Evolutionary conservation across 768 basidiomycete genomes (phyloP).

Genomic region (Suillus ampliporus): DNA sequence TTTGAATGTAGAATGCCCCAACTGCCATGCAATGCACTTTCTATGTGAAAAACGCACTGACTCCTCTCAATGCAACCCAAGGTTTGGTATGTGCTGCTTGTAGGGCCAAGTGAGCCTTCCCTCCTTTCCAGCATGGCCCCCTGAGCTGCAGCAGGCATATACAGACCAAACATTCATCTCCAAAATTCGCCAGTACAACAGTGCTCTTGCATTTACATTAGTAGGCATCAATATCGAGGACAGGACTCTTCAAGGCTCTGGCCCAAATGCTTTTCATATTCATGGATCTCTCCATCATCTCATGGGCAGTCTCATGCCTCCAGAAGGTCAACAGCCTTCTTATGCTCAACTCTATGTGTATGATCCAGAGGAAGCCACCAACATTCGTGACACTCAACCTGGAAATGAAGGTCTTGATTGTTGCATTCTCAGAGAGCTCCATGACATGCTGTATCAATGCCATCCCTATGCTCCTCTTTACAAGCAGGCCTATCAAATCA

Average conservation of each 20-base stretch:
- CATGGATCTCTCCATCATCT: slow-evolving; percentile 44
- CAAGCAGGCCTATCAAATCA: slow-evolving; percentile 38
- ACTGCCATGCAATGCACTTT: slow-evolving; percentile 29
- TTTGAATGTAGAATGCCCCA: slow-evolving; percentile 15
- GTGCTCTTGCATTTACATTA: slow-evolving; percentile 47
- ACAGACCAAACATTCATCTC: slow-evolving; percentile 33
- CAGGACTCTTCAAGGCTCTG: slow-evolving; percentile 32
- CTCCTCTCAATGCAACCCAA: neutral
- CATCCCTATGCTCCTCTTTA: slow-evolving; percentile 39
- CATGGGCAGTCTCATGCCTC: slow-evolving; percentile 39
- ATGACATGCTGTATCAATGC: slow-evolving; percentile 23
- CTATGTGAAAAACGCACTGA: slow-evolving; percentile 15
- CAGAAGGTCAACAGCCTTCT: slow-evolving; percentile 19
- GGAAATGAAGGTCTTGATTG: slow-evolving; percentile 29
- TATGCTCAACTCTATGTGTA: slow-evolving; percentile 51
- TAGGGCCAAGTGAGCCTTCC: slow-evolving; percentile 32
- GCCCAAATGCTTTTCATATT: slow-evolving; percentile 41
- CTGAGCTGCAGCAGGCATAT: slow-evolving; percentile 16
- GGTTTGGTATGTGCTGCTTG: slow-evolving; percentile 37
- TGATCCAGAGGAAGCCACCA: slow-evolving; percentile 42
- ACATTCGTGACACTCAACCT: slow-evolving; percentile 20
- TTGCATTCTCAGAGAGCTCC: slow-evolving; percentile 28
- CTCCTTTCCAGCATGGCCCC: slow-evolving; percentile 25
- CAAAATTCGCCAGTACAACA: slow-evolving; percentile 48
- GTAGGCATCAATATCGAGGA: slow-evolving; percentile 39